These are phyloP conservation scores for Euphorbia peplus DNA, from an alignment of 345 rosid species.

Conservation along the genomic window DNA sequence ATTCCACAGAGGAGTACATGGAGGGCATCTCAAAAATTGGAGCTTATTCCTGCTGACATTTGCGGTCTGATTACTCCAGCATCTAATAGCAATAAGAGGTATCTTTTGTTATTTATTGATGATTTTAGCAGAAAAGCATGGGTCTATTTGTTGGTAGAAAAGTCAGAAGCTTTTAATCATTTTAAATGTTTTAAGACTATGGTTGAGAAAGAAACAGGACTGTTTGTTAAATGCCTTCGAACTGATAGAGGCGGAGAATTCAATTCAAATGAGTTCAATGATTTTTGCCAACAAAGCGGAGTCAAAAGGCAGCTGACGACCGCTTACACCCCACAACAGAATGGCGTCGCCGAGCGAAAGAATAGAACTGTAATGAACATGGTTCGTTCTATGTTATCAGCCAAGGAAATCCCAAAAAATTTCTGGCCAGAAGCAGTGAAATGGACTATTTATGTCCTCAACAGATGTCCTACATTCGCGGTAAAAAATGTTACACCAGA, in stretches of 20 bases:
- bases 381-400: neutral
- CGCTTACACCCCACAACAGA: neutral
- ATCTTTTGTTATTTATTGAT: no score
- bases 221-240: neutral
- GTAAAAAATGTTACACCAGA: neutral
- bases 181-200: neutral
- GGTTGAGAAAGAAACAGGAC: constrained; percentile 3
- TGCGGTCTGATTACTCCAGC: no score
- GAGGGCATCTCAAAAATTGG: no score
- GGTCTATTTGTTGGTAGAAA: no score
- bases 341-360: neutral
- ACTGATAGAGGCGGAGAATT: neutral
- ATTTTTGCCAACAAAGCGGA: neutral
- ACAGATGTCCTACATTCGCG: neutral
- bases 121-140: no score
- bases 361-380: neutral
- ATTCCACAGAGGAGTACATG: no score
- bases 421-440: neutral
- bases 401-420: neutral
- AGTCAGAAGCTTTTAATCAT: neutral
- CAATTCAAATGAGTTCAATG: neutral
- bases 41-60: no score
- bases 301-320: neutral
- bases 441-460: neutral
- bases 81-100: no score